Evolutionary conservation across 2,329 filamentous ascomycete genomes (phyloP), one percentile per base, ranked within the genome.

Genomic region (Fusarium illudens): DNA sequence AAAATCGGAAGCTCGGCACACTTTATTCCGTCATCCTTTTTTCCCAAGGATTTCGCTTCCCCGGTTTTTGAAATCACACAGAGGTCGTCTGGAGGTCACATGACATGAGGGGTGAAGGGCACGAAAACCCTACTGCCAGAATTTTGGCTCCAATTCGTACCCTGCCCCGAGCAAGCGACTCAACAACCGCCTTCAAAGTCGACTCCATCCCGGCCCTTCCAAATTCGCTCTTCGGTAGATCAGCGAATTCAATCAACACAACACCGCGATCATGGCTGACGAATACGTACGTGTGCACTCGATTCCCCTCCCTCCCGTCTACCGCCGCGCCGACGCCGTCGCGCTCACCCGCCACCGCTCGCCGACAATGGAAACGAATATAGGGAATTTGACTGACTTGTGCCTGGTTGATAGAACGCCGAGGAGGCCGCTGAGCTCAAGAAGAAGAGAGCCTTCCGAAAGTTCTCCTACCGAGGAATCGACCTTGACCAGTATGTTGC

Each of bases 381-480:
- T 61, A 65, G 42, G 58, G 48, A 60, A 60, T 51, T 53, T 70
- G 58, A 70, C 79, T 79, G 69, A 79, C 76, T 62, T 71, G 65
- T 67, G 67, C 53, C 46, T 56, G 58, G 36, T 59, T 64, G 65
- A 77, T 79, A 97, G 94, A 95, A 97, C 88, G 91, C 94, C 83
- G 94, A 96, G 88, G 93, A 96, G 89, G 95, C 95, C 86, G 95
- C 94, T 83, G 96, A 97, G 92, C 87, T 99, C 86, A 99, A 98
- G 94, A 97, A 93, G 90, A 97, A 92, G 89, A 97, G 96, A 95
- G 87, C 94, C 78, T 97, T 98, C 92, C 92, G 94, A 88, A 99
- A 98, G 92, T 99, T 98, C 84, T 96, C 94, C 77, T 99, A 97
- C 93, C 93, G 96, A 83, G 96, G 96, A 82, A 93, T 99, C 84